Percentiles rank a stretch among this genome's conserved stretches.
Conservation (phyloP, 805 yeast species). For the Metschnikowia picachoensis region DNA sequence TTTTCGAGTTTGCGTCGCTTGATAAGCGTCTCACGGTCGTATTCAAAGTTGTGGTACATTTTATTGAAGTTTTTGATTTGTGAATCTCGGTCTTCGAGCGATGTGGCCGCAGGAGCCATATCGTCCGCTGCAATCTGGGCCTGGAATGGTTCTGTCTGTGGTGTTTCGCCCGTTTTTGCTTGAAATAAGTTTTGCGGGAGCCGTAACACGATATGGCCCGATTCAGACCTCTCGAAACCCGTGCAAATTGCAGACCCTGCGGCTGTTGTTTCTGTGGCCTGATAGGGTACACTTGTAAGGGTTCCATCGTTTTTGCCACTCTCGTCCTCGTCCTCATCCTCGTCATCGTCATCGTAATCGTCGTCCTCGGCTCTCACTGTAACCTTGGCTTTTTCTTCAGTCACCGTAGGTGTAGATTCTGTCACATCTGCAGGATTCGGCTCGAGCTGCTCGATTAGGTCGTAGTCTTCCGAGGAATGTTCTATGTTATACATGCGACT, state of each 20-base stretch:
- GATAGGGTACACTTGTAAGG: too few relatives aligned
- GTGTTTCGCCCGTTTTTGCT: constrained; percentile 4
- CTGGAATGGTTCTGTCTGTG: constrained; percentile 10
- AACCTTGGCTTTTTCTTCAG: neutral
- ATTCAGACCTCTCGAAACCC: constrained; percentile 21
- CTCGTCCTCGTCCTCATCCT: constrained; percentile 17
- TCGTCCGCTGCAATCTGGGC: constrained; percentile 11
- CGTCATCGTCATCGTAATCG: constrained; percentile 22
- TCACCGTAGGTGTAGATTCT: neutral
- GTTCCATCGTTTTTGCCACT: constrained; percentile 7
- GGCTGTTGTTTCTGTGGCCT: neutral
- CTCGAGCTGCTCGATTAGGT: constrained; percentile 31
- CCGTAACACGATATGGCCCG: constrained; percentile 29
- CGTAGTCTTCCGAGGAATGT: constrained; percentile 34
- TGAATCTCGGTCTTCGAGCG: constrained; percentile 38
- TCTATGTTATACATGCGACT: constrained; percentile 21
- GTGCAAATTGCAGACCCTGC: neutral
- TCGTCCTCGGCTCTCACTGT: constrained; percentile 17
- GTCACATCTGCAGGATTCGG: too few relatives aligned
- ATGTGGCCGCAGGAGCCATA: constrained; percentile 9
- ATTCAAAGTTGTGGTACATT: constrained; percentile 72
- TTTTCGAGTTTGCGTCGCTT: constrained; percentile 76
- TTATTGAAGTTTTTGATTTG: constrained; percentile 63
- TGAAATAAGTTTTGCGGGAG: constrained; percentile 31
- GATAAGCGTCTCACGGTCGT: constrained; percentile 68